These are phyloP conservation scores for Rhexocercosporidium sp. DNA, from an alignment of 2,329 filamentous ascomycete species.

Conservation along the genomic window DNA sequence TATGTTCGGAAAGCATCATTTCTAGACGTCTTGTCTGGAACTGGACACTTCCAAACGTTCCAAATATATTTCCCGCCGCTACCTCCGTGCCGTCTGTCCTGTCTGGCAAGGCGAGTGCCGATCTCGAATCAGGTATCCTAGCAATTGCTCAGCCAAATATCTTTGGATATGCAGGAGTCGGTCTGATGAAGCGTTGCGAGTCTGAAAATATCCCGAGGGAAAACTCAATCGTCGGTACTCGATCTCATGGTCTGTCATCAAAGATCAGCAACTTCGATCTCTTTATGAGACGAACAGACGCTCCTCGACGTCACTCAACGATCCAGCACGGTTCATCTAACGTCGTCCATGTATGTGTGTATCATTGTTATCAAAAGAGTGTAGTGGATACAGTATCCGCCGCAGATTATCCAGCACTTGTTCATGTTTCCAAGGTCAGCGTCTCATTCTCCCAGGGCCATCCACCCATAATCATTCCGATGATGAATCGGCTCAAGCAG, in stretches of 20 bases:
- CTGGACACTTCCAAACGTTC: not conserved
- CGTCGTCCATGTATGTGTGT: no score
- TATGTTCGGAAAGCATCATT: not conserved
- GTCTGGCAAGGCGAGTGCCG: not conserved
- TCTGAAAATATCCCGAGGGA: not conserved
- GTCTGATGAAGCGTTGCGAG: not conserved
- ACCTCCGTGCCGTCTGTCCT: not conserved
- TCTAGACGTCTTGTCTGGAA: not conserved
- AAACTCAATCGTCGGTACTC: not conserved
- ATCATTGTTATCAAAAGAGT: not conserved
- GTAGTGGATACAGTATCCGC: not conserved
- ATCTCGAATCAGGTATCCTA: not conserved
- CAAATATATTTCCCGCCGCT: not conserved
- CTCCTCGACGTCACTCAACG: not conserved
- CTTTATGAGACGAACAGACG: not conserved
- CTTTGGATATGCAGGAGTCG: not conserved
- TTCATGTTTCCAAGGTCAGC: not conserved
- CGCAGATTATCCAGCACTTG: not conserved
- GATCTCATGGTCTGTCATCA: not conserved
- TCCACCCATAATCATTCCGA: not conserved
- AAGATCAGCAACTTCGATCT: not conserved
- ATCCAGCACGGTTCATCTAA: not conserved
- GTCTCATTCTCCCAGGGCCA: not conserved
- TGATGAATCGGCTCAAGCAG: slow-evolving; percentile 15
- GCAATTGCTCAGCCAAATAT: not conserved